Percentiles rank a stretch among this genome's conserved stretches.
These are phyloP conservation scores for Phialophora macrospora DNA, from an alignment of 2,329 filamentous ascomycete genomes.

Conservation along the genomic window DNA sequence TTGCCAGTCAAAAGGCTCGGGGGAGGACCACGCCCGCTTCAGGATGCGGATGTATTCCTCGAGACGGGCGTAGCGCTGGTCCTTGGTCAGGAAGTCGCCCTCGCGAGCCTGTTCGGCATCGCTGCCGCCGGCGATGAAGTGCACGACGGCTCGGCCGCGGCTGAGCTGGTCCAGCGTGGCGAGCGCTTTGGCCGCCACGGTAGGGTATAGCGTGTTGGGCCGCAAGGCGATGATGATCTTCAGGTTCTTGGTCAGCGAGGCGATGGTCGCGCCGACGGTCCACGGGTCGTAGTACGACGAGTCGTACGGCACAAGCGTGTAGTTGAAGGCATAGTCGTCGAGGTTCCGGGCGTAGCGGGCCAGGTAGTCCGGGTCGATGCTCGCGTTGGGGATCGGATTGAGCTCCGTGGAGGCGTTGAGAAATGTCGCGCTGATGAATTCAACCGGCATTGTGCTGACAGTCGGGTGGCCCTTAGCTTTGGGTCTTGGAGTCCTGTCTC, in stretches of 20 bases:
- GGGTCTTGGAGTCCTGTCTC: no score
- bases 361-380: conserved; percentile 59
- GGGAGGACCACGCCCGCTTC: conserved; percentile 61
- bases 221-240: conserved; percentile 66
- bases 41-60: conserved; percentile 68
- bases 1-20: conserved; percentile 66
- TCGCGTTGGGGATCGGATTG: conserved; percentile 57
- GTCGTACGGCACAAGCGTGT: conserved; percentile 65
- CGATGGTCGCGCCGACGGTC: conserved; percentile 64
- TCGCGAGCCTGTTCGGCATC: conserved; percentile 65
- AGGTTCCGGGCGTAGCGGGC: conserved; percentile 61
- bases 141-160: conserved; percentile 63
- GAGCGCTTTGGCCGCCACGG: conserved; percentile 65
- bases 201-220: conserved; percentile 66
- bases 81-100: conserved; percentile 64
- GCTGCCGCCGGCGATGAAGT: conserved; percentile 67
- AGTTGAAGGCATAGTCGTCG: conserved; percentile 66
- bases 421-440: conserved; percentile 65
- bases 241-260: conserved; percentile 61
- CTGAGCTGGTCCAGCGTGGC: conserved; percentile 66
- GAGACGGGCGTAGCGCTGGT: conserved; percentile 61
- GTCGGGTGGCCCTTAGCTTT: no score
- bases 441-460: conserved; percentile 45
- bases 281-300: conserved; percentile 62
- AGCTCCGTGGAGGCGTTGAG: conserved; percentile 64